Conservation (phyloP, 2,329 filamentous ascomycete genomes). For the Magnaporthales sp. region DNA sequence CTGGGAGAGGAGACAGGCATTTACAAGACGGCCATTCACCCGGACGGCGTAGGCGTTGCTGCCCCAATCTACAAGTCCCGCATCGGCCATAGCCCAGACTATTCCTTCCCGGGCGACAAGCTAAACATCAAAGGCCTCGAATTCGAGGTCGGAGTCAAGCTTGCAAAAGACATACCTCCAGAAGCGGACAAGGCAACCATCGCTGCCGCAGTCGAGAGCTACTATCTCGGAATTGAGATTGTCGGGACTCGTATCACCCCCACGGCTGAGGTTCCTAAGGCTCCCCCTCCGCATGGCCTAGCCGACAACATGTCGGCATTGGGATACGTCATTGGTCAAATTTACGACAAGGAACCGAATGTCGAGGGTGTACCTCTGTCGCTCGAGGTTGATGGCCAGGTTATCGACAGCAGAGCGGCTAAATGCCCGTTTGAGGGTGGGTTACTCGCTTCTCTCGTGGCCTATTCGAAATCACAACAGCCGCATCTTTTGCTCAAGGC, state of each 20-base stretch:
- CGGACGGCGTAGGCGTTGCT: not conserved
- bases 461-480: not conserved
- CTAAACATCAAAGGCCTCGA: not conserved
- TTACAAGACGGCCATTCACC: not conserved
- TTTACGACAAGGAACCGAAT: not conserved
- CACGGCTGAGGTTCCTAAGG: not conserved
- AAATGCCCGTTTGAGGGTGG: not conserved
- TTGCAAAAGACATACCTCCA: not conserved
- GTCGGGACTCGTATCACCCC: not conserved
- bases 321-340: not conserved
- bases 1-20: conserved; percentile 2
- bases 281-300: not conserved
- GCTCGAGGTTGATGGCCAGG: not conserved
- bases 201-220: not conserved
- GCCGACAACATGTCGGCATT: conserved; percentile 3
- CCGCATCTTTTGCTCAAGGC: conserved; percentile 2
- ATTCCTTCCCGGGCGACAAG: not conserved
- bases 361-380: not conserved
- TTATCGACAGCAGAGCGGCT: not conserved
- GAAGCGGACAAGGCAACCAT: not conserved
- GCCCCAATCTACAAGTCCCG: conserved; percentile 2
- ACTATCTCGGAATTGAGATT: conserved; percentile 4
- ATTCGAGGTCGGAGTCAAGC: conserved; percentile 3
- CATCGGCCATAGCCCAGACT: conserved; percentile 3
- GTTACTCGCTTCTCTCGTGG: not conserved